Percentiles rank a stretch among this genome's conserved stretches.
Evolutionary conservation across 2,329 filamentous ascomycete genomes (phyloP).

Genomic region (Talaromyces marneffei): DNA sequence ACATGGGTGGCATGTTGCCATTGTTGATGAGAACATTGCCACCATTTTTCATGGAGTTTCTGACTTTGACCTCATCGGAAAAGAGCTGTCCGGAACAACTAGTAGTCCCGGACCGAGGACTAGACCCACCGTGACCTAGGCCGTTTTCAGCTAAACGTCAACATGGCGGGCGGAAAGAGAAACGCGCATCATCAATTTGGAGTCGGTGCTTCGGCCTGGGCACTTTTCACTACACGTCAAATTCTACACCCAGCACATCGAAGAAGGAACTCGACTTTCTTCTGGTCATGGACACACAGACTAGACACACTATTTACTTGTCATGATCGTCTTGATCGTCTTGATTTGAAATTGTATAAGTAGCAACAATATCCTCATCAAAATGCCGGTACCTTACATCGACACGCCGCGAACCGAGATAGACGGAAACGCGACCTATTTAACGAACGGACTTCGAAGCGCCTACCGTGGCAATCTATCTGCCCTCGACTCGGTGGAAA

Average conservation of each 20-base stretch:
- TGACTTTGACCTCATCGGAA: constrained; percentile 3
- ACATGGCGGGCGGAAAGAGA: constrained; percentile 24
- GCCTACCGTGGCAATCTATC: constrained; percentile 37
- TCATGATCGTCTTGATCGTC: background rate
- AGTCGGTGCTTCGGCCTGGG: constrained; percentile 10
- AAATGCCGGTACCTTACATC: constrained; percentile 64
- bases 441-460: constrained; percentile 60
- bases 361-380: constrained; percentile 23
- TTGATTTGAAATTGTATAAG: constrained; percentile 11
- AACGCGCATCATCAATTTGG: constrained; percentile 16
- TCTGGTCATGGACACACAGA: constrained; percentile 24
- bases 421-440: constrained; percentile 74
- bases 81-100: constrained; percentile 8
- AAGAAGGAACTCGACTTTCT: background rate
- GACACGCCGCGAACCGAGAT: constrained; percentile 79
- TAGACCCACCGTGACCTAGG: constrained; percentile 20
- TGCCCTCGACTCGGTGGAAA: constrained; percentile 73
- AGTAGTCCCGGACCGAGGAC: background rate
- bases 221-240: constrained; percentile 3
- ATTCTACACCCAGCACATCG: background rate
- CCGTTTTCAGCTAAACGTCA: constrained; percentile 37
- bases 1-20: constrained; percentile 36
- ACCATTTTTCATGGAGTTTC: background rate
- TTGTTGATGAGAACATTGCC: constrained; percentile 1
- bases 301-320: background rate